phyloP scores from a whole-genome alignment of 106 monocot genomes.

The Alisma plantagoaquatica region DNA sequence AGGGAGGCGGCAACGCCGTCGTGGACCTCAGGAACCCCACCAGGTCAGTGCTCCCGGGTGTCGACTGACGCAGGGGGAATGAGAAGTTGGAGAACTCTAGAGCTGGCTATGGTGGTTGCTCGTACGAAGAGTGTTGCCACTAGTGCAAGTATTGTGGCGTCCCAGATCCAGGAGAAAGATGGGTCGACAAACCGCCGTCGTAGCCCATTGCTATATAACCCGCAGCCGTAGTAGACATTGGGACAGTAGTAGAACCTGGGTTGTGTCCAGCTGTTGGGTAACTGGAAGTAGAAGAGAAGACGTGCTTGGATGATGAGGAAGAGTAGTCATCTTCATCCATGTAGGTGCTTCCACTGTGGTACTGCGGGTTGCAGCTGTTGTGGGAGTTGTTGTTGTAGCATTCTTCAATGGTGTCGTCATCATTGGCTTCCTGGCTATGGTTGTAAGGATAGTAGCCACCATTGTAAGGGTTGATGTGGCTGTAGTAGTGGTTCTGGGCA shows the following conservation, averaged over 20 bases:
- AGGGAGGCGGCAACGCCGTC: no score
- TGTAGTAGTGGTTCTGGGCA: no score
- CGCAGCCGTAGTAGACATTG: neutral
- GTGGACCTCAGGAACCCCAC: no score
- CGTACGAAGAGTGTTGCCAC: slow-evolving; percentile 17
- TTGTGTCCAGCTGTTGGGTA: neutral
- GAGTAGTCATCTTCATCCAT: slow-evolving; percentile 75
- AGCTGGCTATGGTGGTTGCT: slow-evolving; percentile 17
- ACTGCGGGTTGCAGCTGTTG: slow-evolving; percentile 19
- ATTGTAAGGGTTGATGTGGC: no score
- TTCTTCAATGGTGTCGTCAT: slow-evolving; percentile 26
- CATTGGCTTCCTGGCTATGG: neutral
- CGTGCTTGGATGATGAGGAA: slow-evolving; percentile 37
- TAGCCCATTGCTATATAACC: no score
- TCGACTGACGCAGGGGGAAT: slow-evolving; percentile 9
- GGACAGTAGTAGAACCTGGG: slow-evolving; percentile 9
- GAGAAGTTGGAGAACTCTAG: slow-evolving; percentile 33
- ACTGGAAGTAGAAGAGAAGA: neutral
- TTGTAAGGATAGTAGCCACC: neutral
- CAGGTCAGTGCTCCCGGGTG: no score
- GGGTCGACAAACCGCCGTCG: no score
- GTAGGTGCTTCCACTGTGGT: slow-evolving; percentile 12
- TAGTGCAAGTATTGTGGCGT: slow-evolving; percentile 8
- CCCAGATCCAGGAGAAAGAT: no score
- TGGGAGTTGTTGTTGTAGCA: slow-evolving; percentile 29